Percentiles rank a stretch among this genome's conserved stretches.
Conservation (phyloP, 768 basidiomycete genomes). For the Rossbeevera mucosa region DNA sequence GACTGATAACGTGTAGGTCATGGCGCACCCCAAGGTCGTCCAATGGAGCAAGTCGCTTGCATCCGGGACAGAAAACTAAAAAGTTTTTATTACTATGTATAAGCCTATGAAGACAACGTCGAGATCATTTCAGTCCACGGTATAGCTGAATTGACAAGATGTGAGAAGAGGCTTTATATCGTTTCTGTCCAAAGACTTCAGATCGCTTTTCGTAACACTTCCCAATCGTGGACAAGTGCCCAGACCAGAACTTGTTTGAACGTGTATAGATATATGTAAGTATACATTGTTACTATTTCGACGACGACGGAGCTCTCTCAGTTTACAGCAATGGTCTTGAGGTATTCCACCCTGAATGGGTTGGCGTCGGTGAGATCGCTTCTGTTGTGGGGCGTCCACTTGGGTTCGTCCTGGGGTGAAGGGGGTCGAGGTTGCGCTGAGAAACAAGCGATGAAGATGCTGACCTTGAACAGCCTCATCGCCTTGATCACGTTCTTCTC, state of each 20-base stretch:
- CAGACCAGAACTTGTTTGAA: too few species aligned
- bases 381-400: constrained; percentile 80
- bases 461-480: constrained; percentile 82
- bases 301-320: constrained; percentile 1
- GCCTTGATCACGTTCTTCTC: constrained; percentile 67
- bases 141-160: neutral
- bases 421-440: too few species aligned
- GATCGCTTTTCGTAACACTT: neutral
- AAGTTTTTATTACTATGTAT: constrained; percentile 12
- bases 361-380: constrained; percentile 58
- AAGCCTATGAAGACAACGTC: neutral
- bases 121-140: neutral
- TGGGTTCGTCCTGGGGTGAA: constrained; percentile 86
- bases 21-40: constrained; percentile 41
- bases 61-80: neutral
- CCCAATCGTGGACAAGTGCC: too few species aligned
- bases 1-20: constrained; percentile 28
- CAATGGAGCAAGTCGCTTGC: constrained; percentile 37
- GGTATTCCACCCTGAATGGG: constrained; percentile 56
- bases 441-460: constrained; percentile 8
- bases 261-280: neutral
- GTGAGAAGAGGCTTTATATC: neutral
- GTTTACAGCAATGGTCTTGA: constrained; percentile 44
- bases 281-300: neutral
- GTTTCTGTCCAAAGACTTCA: neutral